phyloP scores from a whole-genome alignment of 345 rosid genomes.

The Citrus hindsii region DNA sequence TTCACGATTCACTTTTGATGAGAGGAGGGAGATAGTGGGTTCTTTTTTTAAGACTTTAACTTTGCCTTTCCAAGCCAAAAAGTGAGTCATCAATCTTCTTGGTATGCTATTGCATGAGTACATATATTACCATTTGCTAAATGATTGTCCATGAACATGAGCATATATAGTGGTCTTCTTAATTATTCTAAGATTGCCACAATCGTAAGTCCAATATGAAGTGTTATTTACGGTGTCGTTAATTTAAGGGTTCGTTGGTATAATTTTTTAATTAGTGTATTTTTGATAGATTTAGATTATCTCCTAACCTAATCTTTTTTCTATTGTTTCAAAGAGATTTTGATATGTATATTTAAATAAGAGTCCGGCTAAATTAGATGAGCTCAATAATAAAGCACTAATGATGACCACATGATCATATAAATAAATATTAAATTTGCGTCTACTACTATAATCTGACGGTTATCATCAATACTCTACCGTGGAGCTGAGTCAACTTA shows the following conservation, averaged over 20 bases:
- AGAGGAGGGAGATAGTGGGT: conserved; percentile 9
- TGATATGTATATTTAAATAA: no score
- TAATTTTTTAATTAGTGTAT: no score
- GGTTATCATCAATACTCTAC: no score
- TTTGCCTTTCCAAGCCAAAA: conserved; percentile 22
- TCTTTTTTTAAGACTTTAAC: conserved; percentile 11
- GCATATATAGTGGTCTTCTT: neutral
- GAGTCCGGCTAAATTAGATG: no score
- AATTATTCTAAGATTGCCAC: neutral
- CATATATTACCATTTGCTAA: conserved; percentile 7
- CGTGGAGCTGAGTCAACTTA: no score
- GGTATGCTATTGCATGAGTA: conserved; percentile 4
- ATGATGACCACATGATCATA: no score
- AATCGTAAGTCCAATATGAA: neutral
- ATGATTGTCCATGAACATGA: neutral
- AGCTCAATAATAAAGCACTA: no score
- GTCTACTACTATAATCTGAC: no score
- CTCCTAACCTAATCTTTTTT: no score
- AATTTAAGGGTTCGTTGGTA: neutral
- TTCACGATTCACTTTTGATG: neutral
- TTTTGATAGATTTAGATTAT: no score
- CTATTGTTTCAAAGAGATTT: no score
- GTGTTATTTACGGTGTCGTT: neutral
- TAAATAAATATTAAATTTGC: no score
- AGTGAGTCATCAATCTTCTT: conserved; percentile 15